A percentile compares a stretch with the other conserved stretches of the same genome.
Conservation (phyloP, 2,329 filamentous ascomycete genomes). For the Aspergillus amoenus region DNA sequence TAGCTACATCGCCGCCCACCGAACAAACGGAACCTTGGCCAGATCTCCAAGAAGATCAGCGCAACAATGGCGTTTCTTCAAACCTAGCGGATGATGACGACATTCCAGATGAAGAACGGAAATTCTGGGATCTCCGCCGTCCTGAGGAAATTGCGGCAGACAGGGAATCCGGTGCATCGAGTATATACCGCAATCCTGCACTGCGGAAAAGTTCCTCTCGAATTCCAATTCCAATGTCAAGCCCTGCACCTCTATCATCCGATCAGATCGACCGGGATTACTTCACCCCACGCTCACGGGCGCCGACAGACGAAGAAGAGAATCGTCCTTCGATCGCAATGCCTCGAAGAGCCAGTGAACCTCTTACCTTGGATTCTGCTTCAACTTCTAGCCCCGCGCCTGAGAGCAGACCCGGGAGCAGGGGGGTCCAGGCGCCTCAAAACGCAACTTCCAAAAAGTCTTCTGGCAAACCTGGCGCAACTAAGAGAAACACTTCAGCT, state of each 20-base stretch:
- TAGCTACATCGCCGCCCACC: conserved; percentile 22
- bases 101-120: conserved; percentile 42
- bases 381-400: conserved; percentile 26
- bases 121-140: conserved; percentile 70
- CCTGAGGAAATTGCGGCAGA: conserved; percentile 73
- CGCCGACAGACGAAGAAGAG: conserved; percentile 60
- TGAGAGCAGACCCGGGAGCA: conserved; percentile 32
- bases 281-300: conserved; percentile 61
- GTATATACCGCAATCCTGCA: conserved; percentile 53
- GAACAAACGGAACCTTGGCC: conserved; percentile 39
- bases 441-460: conserved; percentile 33
- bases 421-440: conserved; percentile 27
- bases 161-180: conserved; percentile 45
- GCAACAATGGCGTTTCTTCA: conserved; percentile 28
- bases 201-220: conserved; percentile 67
- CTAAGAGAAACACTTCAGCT: conserved; percentile 39
- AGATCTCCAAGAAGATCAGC: conserved; percentile 34
- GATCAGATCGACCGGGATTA: conserved; percentile 73
- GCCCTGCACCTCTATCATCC: conserved; percentile 71
- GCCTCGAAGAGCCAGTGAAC: conserved; percentile 66
- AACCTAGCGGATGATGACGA: conserved; percentile 39
- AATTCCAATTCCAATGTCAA: conserved; percentile 82
- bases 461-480: conserved; percentile 27
- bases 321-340: conserved; percentile 61
- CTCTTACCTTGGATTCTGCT: conserved; percentile 26